phyloP scores from a whole-genome alignment of 768 basidiomycete species.

The Mycena pura region DNA sequence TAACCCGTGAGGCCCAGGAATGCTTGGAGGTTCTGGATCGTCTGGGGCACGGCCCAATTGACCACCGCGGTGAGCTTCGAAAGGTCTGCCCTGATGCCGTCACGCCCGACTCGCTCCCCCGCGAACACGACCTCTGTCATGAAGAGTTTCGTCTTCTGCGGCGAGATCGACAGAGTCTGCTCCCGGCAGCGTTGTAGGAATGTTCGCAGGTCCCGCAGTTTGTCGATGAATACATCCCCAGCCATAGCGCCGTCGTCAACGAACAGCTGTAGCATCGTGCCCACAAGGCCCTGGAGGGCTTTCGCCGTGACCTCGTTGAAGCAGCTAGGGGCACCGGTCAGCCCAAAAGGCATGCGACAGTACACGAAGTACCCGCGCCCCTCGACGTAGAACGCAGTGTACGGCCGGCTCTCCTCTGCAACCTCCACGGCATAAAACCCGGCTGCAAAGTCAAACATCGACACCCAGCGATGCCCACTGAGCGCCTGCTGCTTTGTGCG shows the following conservation, averaged over 20 bases:
- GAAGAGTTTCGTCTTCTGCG: conserved; percentile 44
- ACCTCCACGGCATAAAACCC: conserved; percentile 41
- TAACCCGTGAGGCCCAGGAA: conserved; percentile 45
- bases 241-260: conserved; percentile 46
- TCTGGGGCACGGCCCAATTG: conserved; percentile 38
- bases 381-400: conserved; percentile 45
- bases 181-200: conserved; percentile 37
- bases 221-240: conserved; percentile 39
- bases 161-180: conserved; percentile 42
- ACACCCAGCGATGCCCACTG: conserved; percentile 42
- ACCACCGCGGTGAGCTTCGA: conserved; percentile 46
- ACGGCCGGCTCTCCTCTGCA: conserved; percentile 29
- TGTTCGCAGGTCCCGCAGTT: conserved; percentile 29
- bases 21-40: conserved; percentile 33
- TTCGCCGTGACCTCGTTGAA: conserved; percentile 40
- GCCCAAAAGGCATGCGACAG: conserved; percentile 45
- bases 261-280: conserved; percentile 36
- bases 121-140: conserved; percentile 43
- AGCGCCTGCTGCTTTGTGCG: conserved; percentile 43
- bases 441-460: conserved; percentile 43
- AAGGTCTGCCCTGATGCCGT: conserved; percentile 42
- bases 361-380: conserved; percentile 45
- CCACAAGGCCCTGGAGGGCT: conserved; percentile 33
- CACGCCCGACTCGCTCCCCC: conserved; percentile 38
- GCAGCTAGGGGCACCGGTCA: conserved; percentile 44